Percentiles rank a stretch among this genome's conserved stretches.
phyloP scores from a whole-genome alignment of 2,329 filamentous ascomycete genomes.

The Meredithiella fracta region DNA sequence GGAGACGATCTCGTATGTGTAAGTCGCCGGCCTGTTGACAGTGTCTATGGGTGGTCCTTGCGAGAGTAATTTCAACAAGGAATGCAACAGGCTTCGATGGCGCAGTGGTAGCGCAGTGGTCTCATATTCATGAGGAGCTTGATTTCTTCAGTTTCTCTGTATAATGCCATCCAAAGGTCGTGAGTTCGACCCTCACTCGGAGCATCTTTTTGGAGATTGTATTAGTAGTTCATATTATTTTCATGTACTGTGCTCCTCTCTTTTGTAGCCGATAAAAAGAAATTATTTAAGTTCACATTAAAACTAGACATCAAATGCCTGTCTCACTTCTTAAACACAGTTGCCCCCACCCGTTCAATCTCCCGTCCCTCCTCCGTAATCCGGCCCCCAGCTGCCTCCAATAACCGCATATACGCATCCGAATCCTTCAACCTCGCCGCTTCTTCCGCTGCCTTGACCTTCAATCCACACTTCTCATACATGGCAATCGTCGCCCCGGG shows the following conservation, averaged over 20 bases:
- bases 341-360: constrained; percentile 62
- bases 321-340: constrained; percentile 30
- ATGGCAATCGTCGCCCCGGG: constrained; percentile 62
- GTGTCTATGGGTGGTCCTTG: too few species aligned
- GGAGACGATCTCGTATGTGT: too few species aligned
- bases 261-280: not conserved
- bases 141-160: constrained; percentile 6
- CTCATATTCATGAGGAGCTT: constrained; percentile 14
- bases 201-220: constrained; percentile 3
- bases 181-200: constrained; percentile 16
- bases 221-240: not conserved
- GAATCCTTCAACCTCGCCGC: constrained; percentile 67
- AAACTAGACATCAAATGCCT: not conserved
- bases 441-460: constrained; percentile 79
- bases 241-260: not conserved
- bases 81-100: constrained; percentile 13
- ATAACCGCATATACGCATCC: constrained; percentile 55
- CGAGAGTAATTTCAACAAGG: too few species aligned
- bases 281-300: too few species aligned
- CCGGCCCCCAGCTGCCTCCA: constrained; percentile 55
- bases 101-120: constrained; percentile 14
- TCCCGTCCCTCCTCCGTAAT: constrained; percentile 52
- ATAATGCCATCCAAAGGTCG: constrained; percentile 15
- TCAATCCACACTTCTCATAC: constrained; percentile 92
- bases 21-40: too few species aligned